Evolutionary conservation across 2,329 filamentous ascomycete genomes (phyloP).

Genomic region (Calycina herbarum): DNA sequence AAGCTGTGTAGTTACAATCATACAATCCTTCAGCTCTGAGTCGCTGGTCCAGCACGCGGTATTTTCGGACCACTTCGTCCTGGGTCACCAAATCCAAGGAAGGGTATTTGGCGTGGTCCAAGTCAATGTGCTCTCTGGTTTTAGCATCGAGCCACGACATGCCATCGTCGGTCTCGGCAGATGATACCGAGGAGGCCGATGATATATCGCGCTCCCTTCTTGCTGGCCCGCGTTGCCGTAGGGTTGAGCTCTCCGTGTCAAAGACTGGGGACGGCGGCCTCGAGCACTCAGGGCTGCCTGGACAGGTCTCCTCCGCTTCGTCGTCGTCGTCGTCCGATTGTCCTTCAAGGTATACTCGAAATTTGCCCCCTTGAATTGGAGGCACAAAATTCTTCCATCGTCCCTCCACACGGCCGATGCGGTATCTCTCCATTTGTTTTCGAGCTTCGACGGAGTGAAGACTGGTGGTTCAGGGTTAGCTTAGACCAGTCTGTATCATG

Average conservation of each 20-base stretch:
- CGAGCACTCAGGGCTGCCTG: conserved; percentile 29
- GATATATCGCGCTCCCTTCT: conserved; percentile 30
- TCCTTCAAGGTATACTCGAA: conserved; percentile 54
- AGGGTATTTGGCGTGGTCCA: conserved; percentile 81
- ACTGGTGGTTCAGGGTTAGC: conserved; percentile 45
- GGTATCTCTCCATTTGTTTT: conserved; percentile 73
- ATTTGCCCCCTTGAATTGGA: conserved; percentile 86
- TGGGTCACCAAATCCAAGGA: conserved; percentile 73
- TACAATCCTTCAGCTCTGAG: conserved; percentile 77
- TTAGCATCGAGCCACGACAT: conserved; percentile 70
- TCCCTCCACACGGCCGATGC: conserved; percentile 79
- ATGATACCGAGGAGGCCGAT: conserved; percentile 57
- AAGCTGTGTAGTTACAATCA: conserved; percentile 79
- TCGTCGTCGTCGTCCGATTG: conserved; percentile 37
- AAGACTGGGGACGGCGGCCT: conserved; percentile 38
- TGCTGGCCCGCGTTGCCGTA: conserved; percentile 26
- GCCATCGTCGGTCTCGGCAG: conserved; percentile 51
- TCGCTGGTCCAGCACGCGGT: conserved; percentile 72
- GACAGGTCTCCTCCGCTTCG: conserved; percentile 33
- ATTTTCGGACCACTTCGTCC: conserved; percentile 73
- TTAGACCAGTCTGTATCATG: background rate
- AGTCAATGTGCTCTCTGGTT: conserved; percentile 71
- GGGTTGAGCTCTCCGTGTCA: conserved; percentile 27
- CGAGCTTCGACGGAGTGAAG: conserved; percentile 80
- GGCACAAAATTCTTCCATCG: conserved; percentile 86